Base-by-base conservation (phyloP, 306 rosid genomes). In the Quercus agrifolia region DNA sequence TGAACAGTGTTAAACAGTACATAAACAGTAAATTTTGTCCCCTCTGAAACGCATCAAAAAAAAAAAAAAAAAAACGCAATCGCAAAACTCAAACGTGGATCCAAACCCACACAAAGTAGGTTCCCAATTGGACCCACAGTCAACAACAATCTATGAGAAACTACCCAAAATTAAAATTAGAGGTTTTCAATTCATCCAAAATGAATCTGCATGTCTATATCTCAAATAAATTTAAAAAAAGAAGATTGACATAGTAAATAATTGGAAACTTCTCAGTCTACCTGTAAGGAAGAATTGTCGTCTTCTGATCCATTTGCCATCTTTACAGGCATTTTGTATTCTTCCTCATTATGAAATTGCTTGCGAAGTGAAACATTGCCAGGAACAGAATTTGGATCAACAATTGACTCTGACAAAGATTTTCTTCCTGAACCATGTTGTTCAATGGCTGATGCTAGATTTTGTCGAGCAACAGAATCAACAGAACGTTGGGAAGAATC, bases 361-460 rank as follows among this genome's bases (percentile, higher is more conserved):
- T 85, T 92, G 61, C 92, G 85, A 56, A 91, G 94, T 70, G 98
- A 88, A 72, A 85, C 81, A 41, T 89, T 90, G 68, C 85, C 85
- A 51, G 93, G 62, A 75, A 69, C 88, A 62, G 86, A 80, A 87
- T 70, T 85, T 63, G 86, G 84, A 85, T 92, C 94, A 11, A 70
- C 35, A 77, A 84, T 81, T 46, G 88, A 73, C 58, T 91, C 97
- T 4, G 98, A 94, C 78, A 92, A 80, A 74, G 98, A 94, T 85
- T 86, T 91, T 86, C 98, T 87, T 78, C 97, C 98, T 69, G 97
- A 94, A 75, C 98, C 93, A 83, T 91, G 86, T 12, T 79, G 97
- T 56, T 91, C 97, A 73, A 87, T 85, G 76, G 88, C 90, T 59
- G 98, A 89, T 68, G 91, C 94, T 77, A 91, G 82, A 89, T 91